These are phyloP conservation scores for Cercospora beticola DNA, from an alignment of 2,329 filamentous ascomycete species.

Conservation along the genomic window DNA sequence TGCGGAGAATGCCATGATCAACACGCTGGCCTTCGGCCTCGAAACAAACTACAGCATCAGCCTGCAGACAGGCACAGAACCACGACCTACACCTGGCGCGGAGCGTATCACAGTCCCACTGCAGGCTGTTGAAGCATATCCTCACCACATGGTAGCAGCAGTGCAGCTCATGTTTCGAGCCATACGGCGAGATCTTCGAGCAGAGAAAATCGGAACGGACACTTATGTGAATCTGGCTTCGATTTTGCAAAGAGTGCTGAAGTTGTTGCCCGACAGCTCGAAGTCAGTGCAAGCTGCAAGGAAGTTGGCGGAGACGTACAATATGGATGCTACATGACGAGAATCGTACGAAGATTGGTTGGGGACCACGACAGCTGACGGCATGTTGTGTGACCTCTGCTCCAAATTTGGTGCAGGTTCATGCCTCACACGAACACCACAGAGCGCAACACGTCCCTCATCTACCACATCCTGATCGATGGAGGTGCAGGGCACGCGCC, in stretches of 20 bases:
- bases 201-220: slow-evolving; percentile 6
- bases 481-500: too few species aligned
- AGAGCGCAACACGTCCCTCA: neutral
- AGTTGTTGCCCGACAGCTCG: slow-evolving; percentile 13
- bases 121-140: slow-evolving; percentile 15
- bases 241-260: slow-evolving; percentile 4
- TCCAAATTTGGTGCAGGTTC: neutral
- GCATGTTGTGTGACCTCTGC: neutral
- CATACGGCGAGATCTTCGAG: slow-evolving; percentile 12
- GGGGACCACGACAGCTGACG: neutral
- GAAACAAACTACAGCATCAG: slow-evolving; percentile 12
- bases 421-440: too few species aligned
- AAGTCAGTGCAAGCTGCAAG: slow-evolving; percentile 17
- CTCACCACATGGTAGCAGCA: slow-evolving; percentile 15
- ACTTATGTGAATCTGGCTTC: slow-evolving; percentile 6
- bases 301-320: slow-evolving; percentile 1
- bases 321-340: neutral
- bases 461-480: neutral
- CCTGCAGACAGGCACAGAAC: neutral
- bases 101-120: slow-evolving; percentile 8
- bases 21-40: slow-evolving; percentile 13
- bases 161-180: slow-evolving; percentile 19
- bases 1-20: slow-evolving; percentile 14
- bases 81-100: neutral
- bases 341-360: neutral